Evolutionary conservation across 768 basidiomycete species (phyloP), one percentile per base, ranked within the genome.

Genomic region (Amanita rubescens): DNA sequence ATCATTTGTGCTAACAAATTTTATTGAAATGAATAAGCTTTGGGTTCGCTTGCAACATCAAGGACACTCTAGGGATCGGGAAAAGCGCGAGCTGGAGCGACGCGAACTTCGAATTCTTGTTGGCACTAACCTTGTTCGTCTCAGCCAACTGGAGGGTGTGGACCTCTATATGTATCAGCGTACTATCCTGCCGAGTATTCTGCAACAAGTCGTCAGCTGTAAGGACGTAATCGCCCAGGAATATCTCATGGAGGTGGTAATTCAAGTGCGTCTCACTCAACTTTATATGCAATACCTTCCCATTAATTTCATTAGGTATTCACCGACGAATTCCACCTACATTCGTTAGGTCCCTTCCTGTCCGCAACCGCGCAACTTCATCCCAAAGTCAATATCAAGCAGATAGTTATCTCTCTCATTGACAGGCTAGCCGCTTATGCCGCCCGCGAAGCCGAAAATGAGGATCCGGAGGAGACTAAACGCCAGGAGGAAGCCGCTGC

Each of bases 1-100:
- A 57, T 82, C 82, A 2, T 98, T 98, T 65, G 94, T 97, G 37
- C 78, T 99, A 55, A 97, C 94, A 56, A 98, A 98, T 69, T 98
- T 99, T 63, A 92, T 99, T 65, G 96, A 99, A 66, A 99, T 98
- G 95, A 98, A 98, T 79, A 99, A 98, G 67, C 84, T 98, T 20
- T 98, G 96, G 96, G 95, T 99, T 2, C 90, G 96, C 37, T 77
- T 98, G 10, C 96, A 98, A 68, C 96, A 99, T 63, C 91, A 95
- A 63, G 96, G 95, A 0, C 94, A 98, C 63, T 96, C 94, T 1
- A 82, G 93, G 44, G 96, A 99, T 67, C 84, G 94, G 50, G 96
- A 99, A 67, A 96, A 96, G 69, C 88, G 96, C 49, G 96, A 98
- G 67, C 75, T 95, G 76, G 96, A 99, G 65, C 85, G 96, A 27